These are phyloP conservation scores for Euptelea pleiosperma DNA, from an alignment of 164 flowering plant species.

Conservation along the genomic window DNA sequence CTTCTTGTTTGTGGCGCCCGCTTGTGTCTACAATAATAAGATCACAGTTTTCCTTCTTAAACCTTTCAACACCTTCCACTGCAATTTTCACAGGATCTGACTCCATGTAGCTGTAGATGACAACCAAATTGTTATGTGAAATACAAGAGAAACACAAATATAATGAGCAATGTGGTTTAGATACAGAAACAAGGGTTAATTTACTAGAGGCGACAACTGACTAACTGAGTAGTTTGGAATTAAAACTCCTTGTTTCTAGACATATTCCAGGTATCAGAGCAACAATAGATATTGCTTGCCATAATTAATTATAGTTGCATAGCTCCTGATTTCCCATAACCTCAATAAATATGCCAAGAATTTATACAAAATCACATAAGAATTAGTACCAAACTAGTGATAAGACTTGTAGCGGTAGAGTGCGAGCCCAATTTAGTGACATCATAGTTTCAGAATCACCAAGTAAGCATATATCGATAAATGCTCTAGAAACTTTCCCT, in stretches of 20 bases:
- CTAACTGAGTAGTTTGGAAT: background rate
- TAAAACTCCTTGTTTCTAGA: background rate
- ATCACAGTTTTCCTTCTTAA: conserved; percentile 94
- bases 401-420: too few species aligned
- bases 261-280: background rate
- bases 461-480: too few species aligned
- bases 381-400: too few species aligned
- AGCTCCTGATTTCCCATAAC: too few species aligned
- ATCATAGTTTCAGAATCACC: too few species aligned
- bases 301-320: too few species aligned
- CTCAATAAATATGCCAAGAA: too few species aligned
- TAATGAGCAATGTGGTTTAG: background rate
- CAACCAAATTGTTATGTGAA: conserved; percentile 7
- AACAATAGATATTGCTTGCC: too few species aligned
- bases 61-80: conserved; percentile 90
- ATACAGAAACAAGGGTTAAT: background rate
- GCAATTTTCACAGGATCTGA: conserved; percentile 98
- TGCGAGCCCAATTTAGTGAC: too few species aligned
- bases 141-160: background rate
- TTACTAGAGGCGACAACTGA: too few species aligned
- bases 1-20: conserved; percentile 98
- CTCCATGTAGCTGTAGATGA: conserved; percentile 72
- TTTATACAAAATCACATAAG: too few species aligned
- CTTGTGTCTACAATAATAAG: conserved; percentile 97
- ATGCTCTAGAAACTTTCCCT: too few species aligned